Evolutionary conservation across 306 rosid genomes (phyloP), one percentile per base, ranked within the genome.

Genomic region (Pyrus betulifolia): DNA sequence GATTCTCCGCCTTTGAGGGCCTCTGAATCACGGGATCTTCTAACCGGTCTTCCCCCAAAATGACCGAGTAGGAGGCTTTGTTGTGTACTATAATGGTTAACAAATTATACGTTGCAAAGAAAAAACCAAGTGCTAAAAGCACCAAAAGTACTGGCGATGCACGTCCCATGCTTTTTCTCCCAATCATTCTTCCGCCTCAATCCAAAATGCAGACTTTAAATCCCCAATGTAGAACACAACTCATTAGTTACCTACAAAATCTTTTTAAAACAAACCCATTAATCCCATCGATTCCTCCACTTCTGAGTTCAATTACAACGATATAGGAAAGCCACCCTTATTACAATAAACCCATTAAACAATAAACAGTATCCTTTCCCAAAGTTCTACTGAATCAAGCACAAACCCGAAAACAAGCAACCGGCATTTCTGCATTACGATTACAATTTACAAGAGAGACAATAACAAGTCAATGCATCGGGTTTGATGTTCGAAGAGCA

Each of bases 41-140:
- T 21, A 75, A 70, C 59, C 82, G 81, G 76, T 87, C 86, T 23
- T 15, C 75, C 25, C 69, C 54, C 90, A 76, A 79, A 75, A 82
- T 79, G 57, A 78, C 89, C 0, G 69, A 82, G 71, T 58, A 69
- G 14, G 80, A 78, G 71, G 72, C 81, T 82, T 69, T 91, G 77
- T 85, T 80, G 60, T 83, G 85, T 54, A 85, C 72, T 66, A 89
- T 75, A 80, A 88, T 81, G n/a, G 85, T 78, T 59, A 88, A 80
- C 83, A 91, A 83, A 79, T 93, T 93, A 75, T 91, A 91, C 13
- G 96, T 73, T 8, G 91, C 98, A 65, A 93, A 77, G 76, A 71
- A 80, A 83, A 91, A 91, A n/a, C 91, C 90, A 76, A 93, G 80
- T 46, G 87, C 87, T 80, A 89, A 76, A 70, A 91, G 92, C 78